Evolutionary conservation across 306 rosid species (phyloP).

Genomic region (Cicer yamashitae): DNA sequence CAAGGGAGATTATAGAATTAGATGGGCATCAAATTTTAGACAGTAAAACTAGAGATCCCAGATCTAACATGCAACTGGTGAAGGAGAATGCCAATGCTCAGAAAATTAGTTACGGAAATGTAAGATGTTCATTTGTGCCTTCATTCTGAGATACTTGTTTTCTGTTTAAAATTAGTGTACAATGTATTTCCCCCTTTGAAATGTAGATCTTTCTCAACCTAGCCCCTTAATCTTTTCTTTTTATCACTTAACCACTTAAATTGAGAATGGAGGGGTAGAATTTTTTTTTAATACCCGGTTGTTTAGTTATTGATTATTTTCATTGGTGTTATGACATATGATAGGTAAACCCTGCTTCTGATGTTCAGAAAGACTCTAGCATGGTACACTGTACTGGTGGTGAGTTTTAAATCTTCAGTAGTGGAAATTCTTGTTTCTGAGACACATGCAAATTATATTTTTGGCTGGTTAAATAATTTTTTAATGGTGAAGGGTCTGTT

Average conservation of each 20-base stretch:
- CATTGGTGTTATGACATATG: slow-evolving; percentile 39
- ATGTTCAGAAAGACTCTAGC: slow-evolving; percentile 57
- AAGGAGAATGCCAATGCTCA: slow-evolving; percentile 53
- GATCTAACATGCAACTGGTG: slow-evolving; percentile 54
- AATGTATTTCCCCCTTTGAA: slow-evolving; percentile 1
- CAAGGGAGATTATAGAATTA: slow-evolving; percentile 57
- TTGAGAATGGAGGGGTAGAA: background rate
- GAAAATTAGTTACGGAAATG: slow-evolving; percentile 64
- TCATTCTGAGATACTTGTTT: slow-evolving; percentile 1
- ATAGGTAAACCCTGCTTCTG: slow-evolving; percentile 62
- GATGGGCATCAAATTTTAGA: slow-evolving; percentile 53
- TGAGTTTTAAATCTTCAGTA: slow-evolving; percentile 49
- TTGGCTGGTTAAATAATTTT: background rate
- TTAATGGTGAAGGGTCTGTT: slow-evolving; percentile 13
- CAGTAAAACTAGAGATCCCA: slow-evolving; percentile 49
- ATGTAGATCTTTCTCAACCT: slow-evolving; percentile 26
- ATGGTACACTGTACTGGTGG: slow-evolving; percentile 63
- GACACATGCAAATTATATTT: slow-evolving; percentile 14
- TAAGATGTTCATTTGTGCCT: slow-evolving; percentile 49
- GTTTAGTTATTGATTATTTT: slow-evolving; percentile 17
- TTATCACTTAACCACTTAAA: background rate
- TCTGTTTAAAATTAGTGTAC: slow-evolving; percentile 25
- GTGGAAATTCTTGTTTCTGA: slow-evolving; percentile 17
- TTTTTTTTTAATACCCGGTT: slow-evolving; percentile 24
- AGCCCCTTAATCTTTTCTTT: background rate